Evolutionary conservation across 768 basidiomycete species (phyloP), one percentile per base, ranked within the genome.

Genomic region (Hygrophorus russula): DNA sequence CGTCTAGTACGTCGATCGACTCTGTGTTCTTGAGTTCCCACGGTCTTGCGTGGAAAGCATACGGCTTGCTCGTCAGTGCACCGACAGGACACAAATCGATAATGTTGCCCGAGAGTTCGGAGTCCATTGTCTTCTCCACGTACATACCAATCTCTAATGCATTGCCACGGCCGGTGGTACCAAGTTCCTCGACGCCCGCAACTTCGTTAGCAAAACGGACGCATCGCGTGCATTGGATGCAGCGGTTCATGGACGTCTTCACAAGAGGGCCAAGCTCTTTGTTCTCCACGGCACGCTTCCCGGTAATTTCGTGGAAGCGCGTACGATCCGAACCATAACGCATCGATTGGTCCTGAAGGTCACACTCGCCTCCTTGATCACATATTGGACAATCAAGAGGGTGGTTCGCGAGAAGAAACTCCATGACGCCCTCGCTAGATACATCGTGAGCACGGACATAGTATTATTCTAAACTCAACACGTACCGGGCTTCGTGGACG

Each of bases 1-100:
- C 96, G 61, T 99, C 96, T 59, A 93, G 62, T 13, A 94, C 92
- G 58, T 99, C 96, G 49, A 99, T 66, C 17, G 87, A 90, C 64
- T 99, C 96, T 13, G 96, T 99, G 63, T 82, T 89, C 73, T 98
- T 98, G 57, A 99, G 73, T 62, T 99, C 96, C 94, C 96, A 99
- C 33, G 94, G 90, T 28, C 96, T 76, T 8, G 94, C 90, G 49
- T 93, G 84, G 78, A 90, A 97, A 2, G 96, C 92, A 60, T 98
- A 98, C 2, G 96, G 96, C 64, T 98, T 98, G 65, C 89, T 91
- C 29, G 96, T 99, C 37, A 99, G 71, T 9, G 96, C 96, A 55
- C 96, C 96, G 51, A 99, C 96, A 49, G 96, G 94, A 63, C 96
- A 99, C 12, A 99, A 76, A 62, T 99, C 96, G 59, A 98, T 70